These are phyloP conservation scores for Selaginella moellendorffii DNA, from an alignment of 75 land plant genomes.

Conservation along the genomic window DNA sequence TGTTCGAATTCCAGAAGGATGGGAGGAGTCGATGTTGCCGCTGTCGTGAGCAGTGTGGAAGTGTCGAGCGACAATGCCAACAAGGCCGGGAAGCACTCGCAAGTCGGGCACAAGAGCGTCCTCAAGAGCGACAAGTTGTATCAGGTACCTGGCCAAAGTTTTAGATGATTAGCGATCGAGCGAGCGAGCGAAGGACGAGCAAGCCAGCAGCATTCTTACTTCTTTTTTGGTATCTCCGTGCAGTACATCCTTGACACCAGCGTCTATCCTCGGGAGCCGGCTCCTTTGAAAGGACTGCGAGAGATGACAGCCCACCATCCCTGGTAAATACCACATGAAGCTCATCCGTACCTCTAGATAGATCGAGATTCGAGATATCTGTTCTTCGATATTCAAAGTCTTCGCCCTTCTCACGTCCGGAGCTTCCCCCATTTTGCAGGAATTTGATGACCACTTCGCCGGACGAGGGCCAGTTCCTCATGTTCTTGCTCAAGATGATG, in stretches of 20 bases:
- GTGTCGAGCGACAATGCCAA: not conserved
- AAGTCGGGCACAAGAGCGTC: constrained; percentile 87
- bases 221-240: not conserved
- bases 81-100: constrained; percentile 28
- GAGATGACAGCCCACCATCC: constrained; percentile 8
- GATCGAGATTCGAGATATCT: not conserved
- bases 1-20: no score
- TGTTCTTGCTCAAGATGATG: constrained; percentile 1
- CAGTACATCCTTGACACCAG: not conserved
- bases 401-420: not conserved
- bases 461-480: constrained; percentile 10
- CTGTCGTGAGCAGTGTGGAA: not conserved
- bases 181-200: no score
- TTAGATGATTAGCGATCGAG: no score
- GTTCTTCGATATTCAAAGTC: not conserved
- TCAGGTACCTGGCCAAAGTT: constrained; percentile 44
- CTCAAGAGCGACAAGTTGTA: constrained; percentile 72
- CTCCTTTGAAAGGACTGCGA: constrained; percentile 2
- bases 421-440: not conserved
- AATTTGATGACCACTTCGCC: constrained; percentile 6
- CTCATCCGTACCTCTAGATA: not conserved
- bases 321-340: not conserved
- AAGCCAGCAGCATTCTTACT: not conserved
- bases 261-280: not conserved
- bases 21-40: not conserved